Percentiles rank a stretch among this genome's conserved stretches.
Evolutionary conservation across 106 monocot genomes (phyloP).

Genomic region (Platanthera zijinensis): DNA sequence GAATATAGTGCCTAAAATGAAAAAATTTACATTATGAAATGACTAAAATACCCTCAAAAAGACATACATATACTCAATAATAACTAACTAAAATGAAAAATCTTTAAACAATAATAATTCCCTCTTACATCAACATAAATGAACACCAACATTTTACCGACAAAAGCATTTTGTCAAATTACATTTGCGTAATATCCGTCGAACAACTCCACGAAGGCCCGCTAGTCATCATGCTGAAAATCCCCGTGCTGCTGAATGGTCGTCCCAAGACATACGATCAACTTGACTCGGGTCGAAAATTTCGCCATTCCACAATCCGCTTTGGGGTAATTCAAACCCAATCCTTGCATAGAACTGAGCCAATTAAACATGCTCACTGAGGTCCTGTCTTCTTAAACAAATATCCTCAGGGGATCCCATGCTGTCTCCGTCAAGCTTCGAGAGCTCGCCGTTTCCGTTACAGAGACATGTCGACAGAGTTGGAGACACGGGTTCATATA

Average conservation of each 20-base stretch:
- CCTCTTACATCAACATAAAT: not conserved
- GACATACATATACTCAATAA: no score
- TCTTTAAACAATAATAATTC: not conserved
- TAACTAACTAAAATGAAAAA: not conserved
- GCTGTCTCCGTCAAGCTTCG: constrained; percentile 55
- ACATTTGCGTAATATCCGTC: not conserved
- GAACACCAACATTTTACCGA: not conserved
- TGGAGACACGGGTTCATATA: constrained; percentile 57
- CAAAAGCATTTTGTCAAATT: not conserved
- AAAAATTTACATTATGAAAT: no score
- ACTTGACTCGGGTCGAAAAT: not conserved
- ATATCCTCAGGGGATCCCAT: constrained; percentile 41
- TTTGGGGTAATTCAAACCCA: not conserved
- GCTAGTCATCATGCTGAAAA: not conserved
- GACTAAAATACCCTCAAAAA: no score
- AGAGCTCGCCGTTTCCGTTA: constrained; percentile 39
- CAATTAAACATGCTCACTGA: constrained; percentile 5
- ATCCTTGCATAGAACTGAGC: not conserved
- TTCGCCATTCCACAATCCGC: not conserved
- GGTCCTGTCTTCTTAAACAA: constrained; percentile 43
- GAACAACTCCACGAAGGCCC: not conserved
- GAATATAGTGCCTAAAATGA: no score
- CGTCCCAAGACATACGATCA: not conserved
- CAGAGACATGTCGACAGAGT: constrained; percentile 50
- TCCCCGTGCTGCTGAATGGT: not conserved